Percentiles rank a stretch among this genome's conserved stretches.
These are phyloP conservation scores for Petasospora fabianii DNA, from an alignment of 1,139 yeast species.

Conservation along the genomic window DNA sequence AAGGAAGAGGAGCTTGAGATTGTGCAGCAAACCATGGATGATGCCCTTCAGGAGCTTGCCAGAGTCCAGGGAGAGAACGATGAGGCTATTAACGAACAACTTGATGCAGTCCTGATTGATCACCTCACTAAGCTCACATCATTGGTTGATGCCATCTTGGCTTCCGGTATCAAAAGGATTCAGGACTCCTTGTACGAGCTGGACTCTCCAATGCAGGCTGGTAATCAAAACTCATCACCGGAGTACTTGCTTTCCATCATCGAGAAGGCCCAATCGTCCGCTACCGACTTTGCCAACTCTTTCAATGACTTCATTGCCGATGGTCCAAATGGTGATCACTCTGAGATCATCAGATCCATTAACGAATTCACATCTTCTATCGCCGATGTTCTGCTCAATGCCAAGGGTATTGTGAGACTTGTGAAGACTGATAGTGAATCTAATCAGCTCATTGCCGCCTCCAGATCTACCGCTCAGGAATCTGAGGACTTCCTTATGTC, in stretches of 20 bases:
- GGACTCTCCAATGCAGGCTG: constrained; percentile 79
- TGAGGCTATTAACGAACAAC: constrained; percentile 53
- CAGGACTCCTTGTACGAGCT: constrained; percentile 74
- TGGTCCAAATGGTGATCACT: constrained; percentile 68
- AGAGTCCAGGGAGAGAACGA: constrained; percentile 53
- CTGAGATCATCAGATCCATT: constrained; percentile 62
- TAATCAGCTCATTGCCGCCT: constrained; percentile 45
- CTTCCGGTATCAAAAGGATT: constrained; percentile 65
- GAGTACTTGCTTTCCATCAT: constrained; percentile 64
- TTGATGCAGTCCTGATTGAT: constrained; percentile 49
- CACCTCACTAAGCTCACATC: constrained; percentile 50
- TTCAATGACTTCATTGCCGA: constrained; percentile 78
- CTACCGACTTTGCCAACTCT: constrained; percentile 77
- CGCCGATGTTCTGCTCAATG: constrained; percentile 61
- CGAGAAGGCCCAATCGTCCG: constrained; percentile 68
- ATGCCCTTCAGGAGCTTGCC: constrained; percentile 60
- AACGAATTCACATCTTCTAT: constrained; percentile 65
- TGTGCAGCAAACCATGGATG: constrained; percentile 75
- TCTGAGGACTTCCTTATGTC: constrained; percentile 62
- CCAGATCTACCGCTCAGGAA: constrained; percentile 57
- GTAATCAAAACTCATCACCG: constrained; percentile 76
- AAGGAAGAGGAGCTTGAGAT: constrained; percentile 80
- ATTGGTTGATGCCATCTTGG: constrained; percentile 70
- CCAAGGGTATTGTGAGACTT: constrained; percentile 65
- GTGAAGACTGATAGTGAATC: constrained; percentile 49